phyloP scores from a whole-genome alignment of 2,329 filamentous ascomycete species.

The Neurospora sp. region DNA sequence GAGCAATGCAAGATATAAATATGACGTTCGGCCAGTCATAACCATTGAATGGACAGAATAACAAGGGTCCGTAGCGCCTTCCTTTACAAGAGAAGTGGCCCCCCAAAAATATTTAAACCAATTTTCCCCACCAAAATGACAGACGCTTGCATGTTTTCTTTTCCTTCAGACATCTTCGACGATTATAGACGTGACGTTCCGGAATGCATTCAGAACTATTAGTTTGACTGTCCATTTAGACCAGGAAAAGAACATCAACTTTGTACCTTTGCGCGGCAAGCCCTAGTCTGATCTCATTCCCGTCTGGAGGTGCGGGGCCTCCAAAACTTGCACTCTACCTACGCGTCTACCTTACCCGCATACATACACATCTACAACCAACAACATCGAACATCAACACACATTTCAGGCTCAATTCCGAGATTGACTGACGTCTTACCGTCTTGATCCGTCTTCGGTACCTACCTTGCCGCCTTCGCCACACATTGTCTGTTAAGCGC shows the following conservation, averaged over 20 bases:
- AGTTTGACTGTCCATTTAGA: neutral
- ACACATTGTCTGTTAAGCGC: neutral
- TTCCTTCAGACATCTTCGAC: neutral
- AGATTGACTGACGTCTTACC: neutral
- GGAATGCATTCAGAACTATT: neutral
- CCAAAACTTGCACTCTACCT: neutral
- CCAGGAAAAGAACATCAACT: neutral
- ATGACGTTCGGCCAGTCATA: neutral
- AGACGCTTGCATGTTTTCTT: neutral
- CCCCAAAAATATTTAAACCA: neutral
- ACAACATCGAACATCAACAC: neutral
- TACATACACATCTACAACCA: neutral
- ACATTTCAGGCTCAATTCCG: neutral
- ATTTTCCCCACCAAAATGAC: neutral
- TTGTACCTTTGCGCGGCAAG: neutral
- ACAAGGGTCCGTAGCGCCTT: neutral
- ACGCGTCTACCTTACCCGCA: neutral
- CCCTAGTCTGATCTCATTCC: neutral
- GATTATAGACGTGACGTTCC: neutral
- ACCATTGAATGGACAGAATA: neutral
- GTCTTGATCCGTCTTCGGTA: neutral
- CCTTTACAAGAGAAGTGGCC: neutral
- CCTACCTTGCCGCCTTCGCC: neutral
- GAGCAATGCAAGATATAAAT: neutral
- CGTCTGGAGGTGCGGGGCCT: neutral